Conservation (phyloP, 2,329 filamentous ascomycete species). For the Parastagonospora nodorum region DNA sequence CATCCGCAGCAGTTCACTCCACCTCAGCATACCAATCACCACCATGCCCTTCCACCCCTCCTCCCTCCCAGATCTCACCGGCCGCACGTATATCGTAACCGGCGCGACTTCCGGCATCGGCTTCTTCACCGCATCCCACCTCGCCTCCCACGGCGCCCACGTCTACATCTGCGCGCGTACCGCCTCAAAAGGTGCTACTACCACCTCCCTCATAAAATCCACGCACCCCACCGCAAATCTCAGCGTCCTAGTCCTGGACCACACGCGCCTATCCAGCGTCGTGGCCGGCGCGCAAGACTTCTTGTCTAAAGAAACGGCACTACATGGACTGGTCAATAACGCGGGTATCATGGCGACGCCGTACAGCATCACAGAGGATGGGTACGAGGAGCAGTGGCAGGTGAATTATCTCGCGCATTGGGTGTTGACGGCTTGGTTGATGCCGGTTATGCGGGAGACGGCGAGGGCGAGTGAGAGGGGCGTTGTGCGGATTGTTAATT, state of each 20-base stretch:
- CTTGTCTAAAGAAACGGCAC: conserved; percentile 21
- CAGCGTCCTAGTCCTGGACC: conserved; percentile 39
- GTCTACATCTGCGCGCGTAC: conserved; percentile 47
- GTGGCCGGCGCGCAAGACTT: conserved; percentile 38
- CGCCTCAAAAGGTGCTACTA: conserved; percentile 43
- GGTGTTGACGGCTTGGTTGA: conserved; percentile 48
- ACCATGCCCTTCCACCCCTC: conserved; percentile 12
- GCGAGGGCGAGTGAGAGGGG: conserved; percentile 40
- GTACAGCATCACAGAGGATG: conserved; percentile 41
- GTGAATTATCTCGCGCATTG: conserved; percentile 55
- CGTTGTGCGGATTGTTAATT: conserved; percentile 23
- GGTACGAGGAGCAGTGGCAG: conserved; percentile 53
- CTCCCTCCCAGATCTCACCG: conserved; percentile 8
- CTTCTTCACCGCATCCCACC: conserved; percentile 14
- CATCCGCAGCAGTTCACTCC: neutral
- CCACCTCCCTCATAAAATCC: conserved; percentile 38
- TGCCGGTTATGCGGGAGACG: conserved; percentile 27
- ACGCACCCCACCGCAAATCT: conserved; percentile 37
- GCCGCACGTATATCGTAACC: neutral
- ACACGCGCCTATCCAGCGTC: conserved; percentile 37
- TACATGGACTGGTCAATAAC: conserved; percentile 51
- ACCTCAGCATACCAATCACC: neutral
- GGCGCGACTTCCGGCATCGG: conserved; percentile 15
- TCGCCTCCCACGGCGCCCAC: conserved; percentile 22
- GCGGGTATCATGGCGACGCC: conserved; percentile 46